Percentiles rank a stretch among this genome's conserved stretches.
Evolutionary conservation across 192 early-diverging fungal species (phyloP).

Genomic region (Haplosporangium gracile): DNA sequence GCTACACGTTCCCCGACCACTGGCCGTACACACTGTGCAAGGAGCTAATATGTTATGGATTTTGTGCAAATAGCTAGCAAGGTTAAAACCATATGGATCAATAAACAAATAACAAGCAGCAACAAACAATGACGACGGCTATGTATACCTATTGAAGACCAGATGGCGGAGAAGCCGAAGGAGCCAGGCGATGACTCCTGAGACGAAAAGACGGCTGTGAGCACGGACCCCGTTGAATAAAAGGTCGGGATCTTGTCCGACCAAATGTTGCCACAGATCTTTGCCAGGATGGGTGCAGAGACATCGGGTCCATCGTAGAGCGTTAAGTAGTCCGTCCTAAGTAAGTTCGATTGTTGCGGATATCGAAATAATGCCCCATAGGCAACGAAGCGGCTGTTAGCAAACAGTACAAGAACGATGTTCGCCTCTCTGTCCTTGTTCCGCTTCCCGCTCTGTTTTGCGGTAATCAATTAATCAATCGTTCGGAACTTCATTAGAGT

Average conservation of each 20-base stretch:
- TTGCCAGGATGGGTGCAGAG: slow-evolving; percentile 41
- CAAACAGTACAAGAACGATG: no score
- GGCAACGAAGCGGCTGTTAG: background rate
- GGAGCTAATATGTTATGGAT: slow-evolving; percentile 21
- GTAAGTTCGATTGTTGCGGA: background rate
- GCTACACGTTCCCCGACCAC: slow-evolving; percentile 40
- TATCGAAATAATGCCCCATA: no score
- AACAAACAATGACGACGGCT: background rate
- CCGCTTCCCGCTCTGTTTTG: no score
- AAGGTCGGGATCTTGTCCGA: slow-evolving; percentile 13
- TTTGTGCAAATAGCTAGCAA: background rate
- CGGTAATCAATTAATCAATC: background rate
- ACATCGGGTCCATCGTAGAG: slow-evolving; percentile 45
- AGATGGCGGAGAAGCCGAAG: slow-evolving; percentile 33
- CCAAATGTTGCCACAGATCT: slow-evolving; percentile 38
- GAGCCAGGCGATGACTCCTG: slow-evolving; percentile 25
- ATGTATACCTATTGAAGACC: slow-evolving; percentile 31
- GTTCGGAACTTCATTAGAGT: background rate
- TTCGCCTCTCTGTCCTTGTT: no score
- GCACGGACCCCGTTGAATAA: slow-evolving; percentile 38
- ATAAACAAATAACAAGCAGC: background rate
- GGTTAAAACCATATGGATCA: background rate
- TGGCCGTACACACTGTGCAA: slow-evolving; percentile 30
- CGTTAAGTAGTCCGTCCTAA: slow-evolving; percentile 50
- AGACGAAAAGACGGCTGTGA: slow-evolving; percentile 40